Conservation (phyloP, 176 grass and related monocot species). For the Stipa capillata region DNA sequence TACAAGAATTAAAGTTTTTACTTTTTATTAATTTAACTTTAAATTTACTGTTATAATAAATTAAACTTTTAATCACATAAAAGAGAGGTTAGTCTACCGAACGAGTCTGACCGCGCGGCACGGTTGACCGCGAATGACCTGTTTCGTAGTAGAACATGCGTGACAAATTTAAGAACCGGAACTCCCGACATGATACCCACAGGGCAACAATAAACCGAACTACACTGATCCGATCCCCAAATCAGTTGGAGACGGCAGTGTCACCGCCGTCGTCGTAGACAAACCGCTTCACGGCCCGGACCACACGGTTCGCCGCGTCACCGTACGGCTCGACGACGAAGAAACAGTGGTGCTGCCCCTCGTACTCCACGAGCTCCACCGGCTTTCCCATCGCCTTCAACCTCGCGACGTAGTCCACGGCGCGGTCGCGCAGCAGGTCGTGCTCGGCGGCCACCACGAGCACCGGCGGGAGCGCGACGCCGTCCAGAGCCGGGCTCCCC, state of each 20-base stretch:
- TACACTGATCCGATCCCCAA: not conserved
- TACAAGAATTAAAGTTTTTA: too few relatives aligned
- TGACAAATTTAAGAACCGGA: too few relatives aligned
- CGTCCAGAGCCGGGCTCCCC: not conserved
- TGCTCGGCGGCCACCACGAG: slow-evolving; percentile 20
- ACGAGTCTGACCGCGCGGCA: too few relatives aligned
- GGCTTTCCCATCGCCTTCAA: slow-evolving; percentile 29
- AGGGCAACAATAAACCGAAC: not conserved
- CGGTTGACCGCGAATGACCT: too few relatives aligned
- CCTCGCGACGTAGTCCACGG: slow-evolving; percentile 14
- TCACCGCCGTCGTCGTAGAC: slow-evolving; percentile 28
- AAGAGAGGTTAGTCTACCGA: too few relatives aligned
- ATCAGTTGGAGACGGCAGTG: not conserved
- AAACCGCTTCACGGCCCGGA: slow-evolving; percentile 36
- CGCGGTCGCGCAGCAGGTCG: slow-evolving; percentile 42
- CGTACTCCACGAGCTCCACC: slow-evolving; percentile 30
- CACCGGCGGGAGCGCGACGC: not conserved
- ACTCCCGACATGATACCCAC: too few relatives aligned
- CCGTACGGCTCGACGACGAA: slow-evolving; percentile 53
- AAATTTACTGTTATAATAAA: too few relatives aligned
- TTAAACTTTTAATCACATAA: too few relatives aligned
- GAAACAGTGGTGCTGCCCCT: slow-evolving; percentile 69
- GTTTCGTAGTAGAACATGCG: too few relatives aligned
- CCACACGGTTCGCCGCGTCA: slow-evolving; percentile 36
- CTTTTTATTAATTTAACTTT: too few relatives aligned